Evolutionary conservation across 2,329 filamentous ascomycete species (phyloP), one percentile per base, ranked within the genome.

Genomic region (Trichoderma atrobrunneum): DNA sequence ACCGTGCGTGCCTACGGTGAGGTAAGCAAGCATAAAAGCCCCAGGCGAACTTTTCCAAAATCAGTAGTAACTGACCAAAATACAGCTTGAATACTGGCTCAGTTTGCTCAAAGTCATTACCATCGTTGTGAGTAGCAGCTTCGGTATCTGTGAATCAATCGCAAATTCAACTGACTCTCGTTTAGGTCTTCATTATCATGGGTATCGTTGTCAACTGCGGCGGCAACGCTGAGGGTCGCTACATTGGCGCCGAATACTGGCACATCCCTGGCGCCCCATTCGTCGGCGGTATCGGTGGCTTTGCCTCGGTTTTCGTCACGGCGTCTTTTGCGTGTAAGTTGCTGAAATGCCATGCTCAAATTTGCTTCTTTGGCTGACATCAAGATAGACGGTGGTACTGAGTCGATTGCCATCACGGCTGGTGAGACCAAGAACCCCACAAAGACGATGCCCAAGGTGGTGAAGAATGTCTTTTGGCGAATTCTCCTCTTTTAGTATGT

Each of bases 401-500:
- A 91, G 78, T 88, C 86, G 39, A 90, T 91, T 63, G 89, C 88
- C 65, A 89, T 91, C 72, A 91, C 90, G 0, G 89, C 89, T 1
- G 89, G 89, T 57, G 90, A 92, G 78, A 91, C 90, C 2, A 88
- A 87, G 75, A 85, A 91, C 74, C 90, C 90, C 0, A 84, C 87
- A 21, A 85, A 85, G 74, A 90, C 85, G 71, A 81, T 92, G 39
- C 90, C 90, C 1, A 85, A 85, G 3, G 90, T 91, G 3, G 87
- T 91, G 60, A 88, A 88, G 75, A 91, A 91, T 70, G 88, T 90
- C 51, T 90, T 91, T 76, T 91, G 87, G 87, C 86, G 89, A 6
- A 89, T 89, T 68, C 73, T 89, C 4, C 81, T 88, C 10, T 89
- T 89, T 79, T 82, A 82, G 79, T 81, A 75, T 1, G 79, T 48